A percentile compares a stretch with the other conserved stretches of the same genome.
Evolutionary conservation across 768 basidiomycete species (phyloP).

Genomic region (Boletus coccyginus): DNA sequence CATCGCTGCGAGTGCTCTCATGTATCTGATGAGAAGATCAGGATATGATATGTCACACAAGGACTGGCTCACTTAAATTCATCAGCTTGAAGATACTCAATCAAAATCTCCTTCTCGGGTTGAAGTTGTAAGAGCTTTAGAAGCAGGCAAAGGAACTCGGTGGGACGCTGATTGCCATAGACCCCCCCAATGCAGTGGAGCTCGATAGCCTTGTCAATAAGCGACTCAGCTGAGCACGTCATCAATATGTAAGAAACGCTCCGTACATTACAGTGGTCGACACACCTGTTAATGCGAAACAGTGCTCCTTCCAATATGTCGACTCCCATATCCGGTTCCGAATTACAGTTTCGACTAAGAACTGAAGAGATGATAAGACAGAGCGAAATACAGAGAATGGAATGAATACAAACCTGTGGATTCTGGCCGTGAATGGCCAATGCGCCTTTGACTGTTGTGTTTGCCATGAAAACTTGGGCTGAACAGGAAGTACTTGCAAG

Average conservation of each 20-base stretch:
- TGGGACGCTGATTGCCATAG: conserved; percentile 92
- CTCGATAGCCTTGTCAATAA: conserved; percentile 92
- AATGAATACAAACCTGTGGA: conserved; percentile 70
- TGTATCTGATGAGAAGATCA: conserved; percentile 56
- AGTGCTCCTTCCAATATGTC: conserved; percentile 96
- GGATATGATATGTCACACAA: neutral
- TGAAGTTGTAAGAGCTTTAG: conserved; percentile 96
- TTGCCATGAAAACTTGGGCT: conserved; percentile 60
- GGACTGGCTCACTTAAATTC: conserved; percentile 88
- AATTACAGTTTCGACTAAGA: conserved; percentile 93
- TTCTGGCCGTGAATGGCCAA: conserved; percentile 94
- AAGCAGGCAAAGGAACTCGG: conserved; percentile 88
- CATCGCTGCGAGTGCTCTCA: conserved; percentile 88
- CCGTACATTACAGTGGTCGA: conserved; percentile 6
- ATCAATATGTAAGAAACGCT: neutral
- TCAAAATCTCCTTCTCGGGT: conserved; percentile 94
- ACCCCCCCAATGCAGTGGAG: conserved; percentile 86
- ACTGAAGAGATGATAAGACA: conserved; percentile 47
- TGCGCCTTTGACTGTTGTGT: conserved; percentile 87
- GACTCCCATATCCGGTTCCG: conserved; percentile 96
- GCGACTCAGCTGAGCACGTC: conserved; percentile 66
- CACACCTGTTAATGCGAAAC: conserved; percentile 91
- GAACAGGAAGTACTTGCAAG: neutral
- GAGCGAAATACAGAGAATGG: neutral
- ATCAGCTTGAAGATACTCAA: conserved; percentile 93